Conservation (phyloP, 345 rosid genomes). For the Firmiana major region DNA sequence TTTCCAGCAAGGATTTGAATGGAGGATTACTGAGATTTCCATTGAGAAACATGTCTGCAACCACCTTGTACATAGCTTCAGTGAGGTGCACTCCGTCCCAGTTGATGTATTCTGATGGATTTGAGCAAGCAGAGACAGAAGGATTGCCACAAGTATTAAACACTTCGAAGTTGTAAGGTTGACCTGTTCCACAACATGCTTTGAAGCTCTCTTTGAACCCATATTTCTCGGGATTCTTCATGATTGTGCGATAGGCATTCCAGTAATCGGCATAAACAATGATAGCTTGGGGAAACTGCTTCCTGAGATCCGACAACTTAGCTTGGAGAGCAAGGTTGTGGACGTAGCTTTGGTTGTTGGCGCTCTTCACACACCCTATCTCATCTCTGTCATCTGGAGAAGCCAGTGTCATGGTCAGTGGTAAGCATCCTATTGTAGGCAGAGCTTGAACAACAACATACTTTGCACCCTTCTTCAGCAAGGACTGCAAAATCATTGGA, state of each 20-base stretch:
- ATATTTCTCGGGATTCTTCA: conserved; percentile 44
- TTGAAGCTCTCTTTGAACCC: conserved; percentile 71
- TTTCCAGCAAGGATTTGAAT: conserved; percentile 43
- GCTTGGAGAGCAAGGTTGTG: conserved; percentile 54
- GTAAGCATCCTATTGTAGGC: conserved; percentile 74
- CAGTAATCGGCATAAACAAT: conserved; percentile 76
- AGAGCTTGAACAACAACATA: conserved; percentile 74
- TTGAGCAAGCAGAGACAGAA: conserved; percentile 36
- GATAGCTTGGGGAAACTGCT: conserved; percentile 48
- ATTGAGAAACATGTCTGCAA: conserved; percentile 56
- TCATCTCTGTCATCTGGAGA: conserved; percentile 57
- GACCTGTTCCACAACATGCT: conserved; percentile 78
- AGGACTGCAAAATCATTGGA: conserved; percentile 36
- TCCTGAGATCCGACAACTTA: conserved; percentile 45
- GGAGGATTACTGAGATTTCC: conserved; percentile 63
- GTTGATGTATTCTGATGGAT: conserved; percentile 62
- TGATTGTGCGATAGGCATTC: conserved; percentile 59
- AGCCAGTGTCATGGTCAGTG: conserved; percentile 60
- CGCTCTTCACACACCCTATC: conserved; percentile 72
- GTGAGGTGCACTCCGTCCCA: conserved; percentile 99
- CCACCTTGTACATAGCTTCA: conserved; percentile 72
- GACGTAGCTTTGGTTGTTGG: conserved; percentile 44
- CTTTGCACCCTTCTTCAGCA: conserved; percentile 70
- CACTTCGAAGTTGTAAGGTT: conserved; percentile 59
- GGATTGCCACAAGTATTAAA: conserved; percentile 59